These are phyloP conservation scores for Pseudogymnoascus sp. DNA, from an alignment of 2,329 filamentous ascomycete species.

Conservation along the genomic window DNA sequence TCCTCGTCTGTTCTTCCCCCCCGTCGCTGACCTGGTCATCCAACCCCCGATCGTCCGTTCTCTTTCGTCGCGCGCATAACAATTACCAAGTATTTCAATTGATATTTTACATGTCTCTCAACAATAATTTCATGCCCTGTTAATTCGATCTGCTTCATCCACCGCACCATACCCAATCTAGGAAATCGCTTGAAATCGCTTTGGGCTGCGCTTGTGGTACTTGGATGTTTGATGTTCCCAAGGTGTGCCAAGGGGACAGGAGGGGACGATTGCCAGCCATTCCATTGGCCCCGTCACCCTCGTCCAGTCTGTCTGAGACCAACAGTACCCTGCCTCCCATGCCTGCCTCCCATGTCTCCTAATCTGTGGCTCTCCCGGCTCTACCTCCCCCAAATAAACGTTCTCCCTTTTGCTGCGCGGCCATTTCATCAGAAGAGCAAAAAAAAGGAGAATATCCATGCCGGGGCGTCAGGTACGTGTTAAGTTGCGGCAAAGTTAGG, in stretches of 20 bases:
- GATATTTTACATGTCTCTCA: not conserved
- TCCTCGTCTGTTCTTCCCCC: not conserved
- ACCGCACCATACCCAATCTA: not conserved
- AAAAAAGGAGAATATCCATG: not conserved
- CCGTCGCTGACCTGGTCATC: not conserved
- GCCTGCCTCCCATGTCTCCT: not conserved
- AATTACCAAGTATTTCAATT: not conserved
- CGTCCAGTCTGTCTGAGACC: not conserved
- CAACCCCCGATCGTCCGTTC: not conserved
- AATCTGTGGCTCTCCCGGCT: not conserved
- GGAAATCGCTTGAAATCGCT: not conserved
- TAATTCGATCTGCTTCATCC: not conserved
- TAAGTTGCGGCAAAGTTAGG: not conserved
- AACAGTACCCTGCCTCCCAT: not conserved
- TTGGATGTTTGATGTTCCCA: not conserved
- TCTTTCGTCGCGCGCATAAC: not conserved
- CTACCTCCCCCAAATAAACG: not conserved
- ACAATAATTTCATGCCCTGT: not conserved
- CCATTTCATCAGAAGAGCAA: not conserved
- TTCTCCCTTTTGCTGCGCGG: not conserved
- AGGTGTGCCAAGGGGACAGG: not conserved
- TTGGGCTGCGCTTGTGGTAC: not conserved
- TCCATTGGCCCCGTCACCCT: not conserved
- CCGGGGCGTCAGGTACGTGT: not conserved
- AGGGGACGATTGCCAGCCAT: not conserved